These are phyloP conservation scores for Aureobasidium sp. DNA, from an alignment of 2,329 filamentous ascomycete genomes.

Conservation along the genomic window DNA sequence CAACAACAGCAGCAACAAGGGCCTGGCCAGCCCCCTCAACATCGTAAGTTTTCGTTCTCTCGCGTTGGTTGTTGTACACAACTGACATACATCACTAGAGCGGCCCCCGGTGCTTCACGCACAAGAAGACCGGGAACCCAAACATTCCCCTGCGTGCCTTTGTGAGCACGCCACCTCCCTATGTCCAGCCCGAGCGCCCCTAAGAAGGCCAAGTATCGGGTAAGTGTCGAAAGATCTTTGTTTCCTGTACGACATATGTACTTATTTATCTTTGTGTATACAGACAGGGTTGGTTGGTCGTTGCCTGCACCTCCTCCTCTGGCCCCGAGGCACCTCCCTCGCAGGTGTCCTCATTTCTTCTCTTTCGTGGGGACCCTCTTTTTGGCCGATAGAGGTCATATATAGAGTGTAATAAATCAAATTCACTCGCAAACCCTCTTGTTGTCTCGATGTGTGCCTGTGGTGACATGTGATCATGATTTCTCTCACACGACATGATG, in stretches of 20 bases:
- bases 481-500: not conserved
- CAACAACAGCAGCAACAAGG: not conserved
- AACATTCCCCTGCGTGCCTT: not conserved
- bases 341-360: not conserved
- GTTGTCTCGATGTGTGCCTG: not conserved
- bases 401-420: not conserved
- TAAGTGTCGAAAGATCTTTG: not conserved
- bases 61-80: not conserved
- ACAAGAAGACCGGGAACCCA: not conserved
- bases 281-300: not conserved
- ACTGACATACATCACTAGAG: not conserved
- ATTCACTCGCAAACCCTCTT: not conserved
- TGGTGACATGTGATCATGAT: not conserved
- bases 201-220: not conserved
- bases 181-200: slow-evolving; percentile 1
- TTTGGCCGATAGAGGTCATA: not conserved
- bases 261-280: not conserved
- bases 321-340: not conserved
- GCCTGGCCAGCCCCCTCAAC: not conserved
- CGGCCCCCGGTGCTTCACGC: not conserved
- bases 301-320: not conserved
- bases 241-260: too few species aligned
- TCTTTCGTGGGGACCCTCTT: not conserved
- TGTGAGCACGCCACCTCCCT: not conserved
- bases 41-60: not conserved